Percentiles rank a stretch among this genome's conserved stretches.
phyloP scores from a whole-genome alignment of 345 rosid genomes.

The Melaleuca alternifolia region DNA sequence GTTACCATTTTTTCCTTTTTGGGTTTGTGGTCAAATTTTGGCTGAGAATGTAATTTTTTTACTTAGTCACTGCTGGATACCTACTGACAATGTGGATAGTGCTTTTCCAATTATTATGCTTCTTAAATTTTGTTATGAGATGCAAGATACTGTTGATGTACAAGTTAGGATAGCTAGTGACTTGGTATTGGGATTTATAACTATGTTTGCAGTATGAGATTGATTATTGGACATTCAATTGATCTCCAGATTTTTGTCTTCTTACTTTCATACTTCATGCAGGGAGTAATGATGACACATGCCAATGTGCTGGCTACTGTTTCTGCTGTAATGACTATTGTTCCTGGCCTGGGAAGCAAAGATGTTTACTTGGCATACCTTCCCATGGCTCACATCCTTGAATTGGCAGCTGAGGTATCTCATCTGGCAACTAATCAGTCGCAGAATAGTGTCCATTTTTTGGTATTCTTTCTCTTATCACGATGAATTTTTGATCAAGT shows the following conservation, averaged over 20 bases:
- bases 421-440: neutral
- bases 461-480: neutral
- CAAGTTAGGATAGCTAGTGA: neutral
- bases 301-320: conserved; percentile 88
- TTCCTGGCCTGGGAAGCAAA: conserved; percentile 73
- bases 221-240: neutral
- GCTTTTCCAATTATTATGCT: neutral
- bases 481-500: neutral
- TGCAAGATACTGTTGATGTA: neutral
- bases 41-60: neutral
- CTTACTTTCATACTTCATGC: conserved; percentile 3
- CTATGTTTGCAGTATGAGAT: neutral
- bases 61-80: neutral
- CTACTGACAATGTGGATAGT: neutral
- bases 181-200: neutral
- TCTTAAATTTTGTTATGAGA: neutral
- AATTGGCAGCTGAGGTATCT: conserved; percentile 86
- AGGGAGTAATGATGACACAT: conserved; percentile 99
- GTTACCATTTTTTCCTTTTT: neutral
- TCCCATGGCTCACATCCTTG: conserved; percentile 95
- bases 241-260: neutral
- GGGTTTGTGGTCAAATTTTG: neutral
- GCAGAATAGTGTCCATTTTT: neutral
- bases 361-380: conserved; percentile 86
- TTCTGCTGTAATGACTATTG: conserved; percentile 88